Percentiles rank a stretch among this genome's conserved stretches.
These are phyloP conservation scores for Saturnispora ahearnii DNA, from an alignment of 805 yeast species.

Conservation along the genomic window DNA sequence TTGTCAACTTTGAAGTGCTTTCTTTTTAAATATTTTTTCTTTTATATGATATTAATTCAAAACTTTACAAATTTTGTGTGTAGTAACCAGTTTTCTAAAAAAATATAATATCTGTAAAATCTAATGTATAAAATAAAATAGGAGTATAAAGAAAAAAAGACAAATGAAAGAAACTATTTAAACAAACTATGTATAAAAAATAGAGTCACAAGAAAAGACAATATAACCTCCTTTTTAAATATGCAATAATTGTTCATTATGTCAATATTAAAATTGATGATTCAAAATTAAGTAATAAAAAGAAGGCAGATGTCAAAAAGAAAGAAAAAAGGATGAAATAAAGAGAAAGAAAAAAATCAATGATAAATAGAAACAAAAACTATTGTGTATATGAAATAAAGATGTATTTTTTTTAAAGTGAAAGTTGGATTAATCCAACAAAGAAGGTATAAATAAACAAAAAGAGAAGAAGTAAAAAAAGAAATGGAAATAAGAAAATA, in stretches of 20 bases:
- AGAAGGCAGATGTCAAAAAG: background rate
- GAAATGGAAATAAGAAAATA: background rate
- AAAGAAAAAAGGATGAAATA: background rate
- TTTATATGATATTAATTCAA: background rate
- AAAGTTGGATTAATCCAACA: background rate
- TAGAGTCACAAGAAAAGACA: background rate
- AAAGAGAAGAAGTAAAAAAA: background rate
- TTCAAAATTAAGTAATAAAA: background rate
- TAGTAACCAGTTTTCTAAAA: too few species aligned
- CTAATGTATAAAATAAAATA: background rate
- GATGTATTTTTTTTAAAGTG: background rate
- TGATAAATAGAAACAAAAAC: background rate
- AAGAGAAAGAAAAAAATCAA: background rate
- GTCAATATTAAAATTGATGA: background rate
- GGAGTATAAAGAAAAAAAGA: background rate
- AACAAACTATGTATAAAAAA: background rate
- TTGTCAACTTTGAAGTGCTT: background rate
- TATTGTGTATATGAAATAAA: background rate
- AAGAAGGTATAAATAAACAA: conserved; percentile 1
- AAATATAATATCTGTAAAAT: background rate
- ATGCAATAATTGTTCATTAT: background rate
- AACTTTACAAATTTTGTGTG: background rate
- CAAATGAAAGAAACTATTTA: background rate
- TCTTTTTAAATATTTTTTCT: background rate
- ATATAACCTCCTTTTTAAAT: background rate